A percentile compares a stretch with the other conserved stretches of the same genome.
Evolutionary conservation across 306 rosid genomes (phyloP).

Genomic region (Lathyrus oleraceus): DNA sequence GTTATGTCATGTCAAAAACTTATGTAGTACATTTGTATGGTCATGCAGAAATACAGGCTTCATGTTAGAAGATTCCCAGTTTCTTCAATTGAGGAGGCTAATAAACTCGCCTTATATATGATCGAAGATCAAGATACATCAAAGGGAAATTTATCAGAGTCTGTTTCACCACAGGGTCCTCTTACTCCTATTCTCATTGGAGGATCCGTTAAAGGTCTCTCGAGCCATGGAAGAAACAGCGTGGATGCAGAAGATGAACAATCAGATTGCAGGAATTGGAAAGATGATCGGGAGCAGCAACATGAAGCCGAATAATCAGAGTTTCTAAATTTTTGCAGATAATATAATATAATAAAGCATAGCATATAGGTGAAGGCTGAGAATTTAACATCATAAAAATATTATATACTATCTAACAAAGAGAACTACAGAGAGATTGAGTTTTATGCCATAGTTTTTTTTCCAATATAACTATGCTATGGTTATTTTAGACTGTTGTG

Average conservation of each 20-base stretch:
- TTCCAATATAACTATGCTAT: slow-evolving; percentile 8
- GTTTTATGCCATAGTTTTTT: slow-evolving; percentile 28
- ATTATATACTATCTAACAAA: slow-evolving; percentile 34
- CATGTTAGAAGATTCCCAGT: slow-evolving; percentile 64
- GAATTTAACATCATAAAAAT: slow-evolving; percentile 33
- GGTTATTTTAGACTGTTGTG: slow-evolving; percentile 36
- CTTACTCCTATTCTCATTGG: slow-evolving; percentile 42
- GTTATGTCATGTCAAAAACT: slow-evolving; percentile 7
- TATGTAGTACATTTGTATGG: slow-evolving; percentile 11
- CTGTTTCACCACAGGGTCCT: slow-evolving; percentile 82
- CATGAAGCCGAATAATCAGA: slow-evolving; percentile 45
- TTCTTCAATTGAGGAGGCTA: slow-evolving; percentile 41
- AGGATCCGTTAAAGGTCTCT: slow-evolving; percentile 57
- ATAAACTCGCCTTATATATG: slow-evolving; percentile 45
- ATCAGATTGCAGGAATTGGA: slow-evolving; percentile 81
- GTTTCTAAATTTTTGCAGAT: slow-evolving; percentile 50
- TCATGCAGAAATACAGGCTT: slow-evolving; percentile 81
- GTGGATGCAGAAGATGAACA: slow-evolving; percentile 70
- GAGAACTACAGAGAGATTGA: slow-evolving; percentile 28
- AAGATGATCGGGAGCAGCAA: slow-evolving; percentile 50
- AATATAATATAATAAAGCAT: slow-evolving; percentile 13
- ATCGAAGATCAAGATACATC: slow-evolving; percentile 50
- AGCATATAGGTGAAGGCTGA: slow-evolving; percentile 41
- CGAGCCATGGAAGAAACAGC: slow-evolving; percentile 56
- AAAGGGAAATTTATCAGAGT: slow-evolving; percentile 46